These are phyloP conservation scores for Kickxella alabastrina DNA, from an alignment of 192 early-diverging fungal genomes.

Conservation along the genomic window DNA sequence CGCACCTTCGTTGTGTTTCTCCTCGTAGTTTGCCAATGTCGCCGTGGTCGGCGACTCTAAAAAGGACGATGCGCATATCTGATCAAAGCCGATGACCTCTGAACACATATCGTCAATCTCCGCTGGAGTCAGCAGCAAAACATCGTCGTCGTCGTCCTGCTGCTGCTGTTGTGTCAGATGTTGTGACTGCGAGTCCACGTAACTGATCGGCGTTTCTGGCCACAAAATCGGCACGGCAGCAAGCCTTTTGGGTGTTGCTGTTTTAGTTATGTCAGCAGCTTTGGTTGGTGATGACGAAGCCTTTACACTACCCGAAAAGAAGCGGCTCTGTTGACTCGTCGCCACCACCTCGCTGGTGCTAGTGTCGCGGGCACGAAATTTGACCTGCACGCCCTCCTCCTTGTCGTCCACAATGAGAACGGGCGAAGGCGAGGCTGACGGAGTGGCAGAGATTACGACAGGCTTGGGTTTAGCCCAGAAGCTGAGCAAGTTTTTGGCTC, in stretches of 20 bases:
- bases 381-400: conserved; percentile 13
- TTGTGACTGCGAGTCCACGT: not conserved
- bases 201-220: not conserved
- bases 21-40: not conserved
- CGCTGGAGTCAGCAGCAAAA: not conserved
- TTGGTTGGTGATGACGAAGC: not conserved
- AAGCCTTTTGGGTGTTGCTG: too few species aligned
- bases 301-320: conserved; percentile 16
- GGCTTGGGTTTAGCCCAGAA: conserved; percentile 22
- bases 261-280: too few species aligned
- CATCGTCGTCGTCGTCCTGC: not conserved
- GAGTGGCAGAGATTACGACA: not conserved
- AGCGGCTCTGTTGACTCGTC: conserved; percentile 27
- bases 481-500: conserved; percentile 13
- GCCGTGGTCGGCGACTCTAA: not conserved
- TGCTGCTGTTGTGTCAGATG: not conserved
- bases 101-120: not conserved
- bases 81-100: not conserved
- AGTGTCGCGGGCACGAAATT: conserved; percentile 19
- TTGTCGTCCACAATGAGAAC: not conserved
- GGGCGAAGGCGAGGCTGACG: not conserved
- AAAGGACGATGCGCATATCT: not conserved
- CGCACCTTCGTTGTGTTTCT: conserved; percentile 2
- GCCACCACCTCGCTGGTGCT: conserved; percentile 3
- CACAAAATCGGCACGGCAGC: not conserved